phyloP scores from a whole-genome alignment of 345 rosid genomes.

The Camelina sativa region DNA sequence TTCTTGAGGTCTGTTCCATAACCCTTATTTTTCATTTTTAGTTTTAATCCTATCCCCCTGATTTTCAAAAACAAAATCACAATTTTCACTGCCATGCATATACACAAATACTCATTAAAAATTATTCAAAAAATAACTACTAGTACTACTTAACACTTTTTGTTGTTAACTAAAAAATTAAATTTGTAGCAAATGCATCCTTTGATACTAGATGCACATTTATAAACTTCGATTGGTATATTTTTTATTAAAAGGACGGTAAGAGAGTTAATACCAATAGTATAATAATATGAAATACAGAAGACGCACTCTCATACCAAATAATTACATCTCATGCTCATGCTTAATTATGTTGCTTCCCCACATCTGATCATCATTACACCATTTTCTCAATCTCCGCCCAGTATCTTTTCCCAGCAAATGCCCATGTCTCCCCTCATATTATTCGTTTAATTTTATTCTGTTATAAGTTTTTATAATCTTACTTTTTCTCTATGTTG shows the following conservation, averaged over 20 bases:
- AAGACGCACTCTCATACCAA: constrained; percentile 53
- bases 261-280: not conserved
- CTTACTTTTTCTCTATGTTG: not conserved
- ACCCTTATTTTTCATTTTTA: constrained; percentile 14
- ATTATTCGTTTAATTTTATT: not conserved
- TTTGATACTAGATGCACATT: not conserved
- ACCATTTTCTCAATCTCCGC: constrained; percentile 29
- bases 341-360: constrained; percentile 82
- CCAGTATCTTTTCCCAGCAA: constrained; percentile 25
- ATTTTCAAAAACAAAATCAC: not conserved
- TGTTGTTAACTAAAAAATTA: not conserved
- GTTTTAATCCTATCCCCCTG: not conserved
- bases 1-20: constrained; percentile 21
- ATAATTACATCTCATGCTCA: constrained; percentile 67
- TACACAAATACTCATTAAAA: not conserved
- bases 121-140: not conserved
- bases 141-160: not conserved
- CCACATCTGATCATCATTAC: constrained; percentile 38
- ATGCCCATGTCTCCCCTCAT: constrained; percentile 2
- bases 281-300: constrained; percentile 15
- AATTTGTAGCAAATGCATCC: not conserved
- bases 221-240: not conserved
- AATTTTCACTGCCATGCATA: not conserved
- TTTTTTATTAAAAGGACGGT: not conserved
- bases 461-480: not conserved